These are phyloP conservation scores for Oidiodendron maius DNA, from an alignment of 495 filamentous ascomycete species.

Conservation along the genomic window DNA sequence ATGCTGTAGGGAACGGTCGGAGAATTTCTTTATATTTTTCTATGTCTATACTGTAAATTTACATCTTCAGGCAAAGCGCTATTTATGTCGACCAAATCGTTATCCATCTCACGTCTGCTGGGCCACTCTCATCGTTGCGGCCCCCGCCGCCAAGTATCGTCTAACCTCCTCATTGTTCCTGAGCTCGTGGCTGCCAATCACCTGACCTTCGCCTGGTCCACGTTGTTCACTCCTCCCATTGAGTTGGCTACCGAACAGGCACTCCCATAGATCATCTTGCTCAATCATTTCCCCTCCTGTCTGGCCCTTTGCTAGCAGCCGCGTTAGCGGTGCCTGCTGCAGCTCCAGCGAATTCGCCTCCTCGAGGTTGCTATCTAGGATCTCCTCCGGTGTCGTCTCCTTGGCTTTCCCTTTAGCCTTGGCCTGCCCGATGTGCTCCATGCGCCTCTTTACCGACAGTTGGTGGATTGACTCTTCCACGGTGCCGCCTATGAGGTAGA, in stretches of 20 bases:
- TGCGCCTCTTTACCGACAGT: conserved; percentile 68
- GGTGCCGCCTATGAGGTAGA: conserved; percentile 83
- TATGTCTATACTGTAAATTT: no score
- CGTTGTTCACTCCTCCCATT: neutral
- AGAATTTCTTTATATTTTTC: no score
- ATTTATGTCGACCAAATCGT: no score
- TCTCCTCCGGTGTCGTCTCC: conserved; percentile 19
- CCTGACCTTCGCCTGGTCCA: neutral
- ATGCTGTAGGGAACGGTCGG: no score
- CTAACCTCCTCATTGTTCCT: conserved; percentile 12
- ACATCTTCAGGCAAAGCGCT: no score
- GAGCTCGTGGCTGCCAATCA: conserved; percentile 1
- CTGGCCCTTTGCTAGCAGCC: conserved; percentile 61
- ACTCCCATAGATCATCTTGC: conserved; percentile 80
- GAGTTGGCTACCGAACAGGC: conserved; percentile 59
- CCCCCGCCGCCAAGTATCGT: conserved; percentile 16
- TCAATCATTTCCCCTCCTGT: conserved; percentile 77
- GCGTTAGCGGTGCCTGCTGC: conserved; percentile 58
- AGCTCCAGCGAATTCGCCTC: conserved; percentile 81
- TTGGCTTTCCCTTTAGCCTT: conserved; percentile 27
- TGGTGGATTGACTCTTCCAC: conserved; percentile 89
- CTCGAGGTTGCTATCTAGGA: conserved; percentile 30
- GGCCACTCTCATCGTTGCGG: no score
- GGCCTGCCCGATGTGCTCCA: conserved; percentile 64
- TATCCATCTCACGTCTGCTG: no score